Evolutionary conservation across 768 basidiomycete species (phyloP).

Genomic region (Mrakia gelida): DNA sequence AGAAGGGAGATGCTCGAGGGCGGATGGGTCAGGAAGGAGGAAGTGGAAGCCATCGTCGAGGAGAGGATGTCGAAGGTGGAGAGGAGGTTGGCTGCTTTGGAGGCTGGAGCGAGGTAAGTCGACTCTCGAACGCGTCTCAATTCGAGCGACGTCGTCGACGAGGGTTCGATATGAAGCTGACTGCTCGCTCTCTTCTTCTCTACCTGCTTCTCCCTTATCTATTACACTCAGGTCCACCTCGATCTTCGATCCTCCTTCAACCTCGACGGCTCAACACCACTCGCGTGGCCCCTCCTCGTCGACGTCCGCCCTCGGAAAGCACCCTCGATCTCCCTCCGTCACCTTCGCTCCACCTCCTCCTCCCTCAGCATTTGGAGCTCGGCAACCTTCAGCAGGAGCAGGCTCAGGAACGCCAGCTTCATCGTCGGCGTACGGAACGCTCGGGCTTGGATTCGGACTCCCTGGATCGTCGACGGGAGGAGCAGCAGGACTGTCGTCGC

Average conservation of each 20-base stretch:
- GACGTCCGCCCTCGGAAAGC: conserved; percentile 6
- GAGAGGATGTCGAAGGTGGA: conserved; percentile 5
- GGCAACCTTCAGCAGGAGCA: background rate
- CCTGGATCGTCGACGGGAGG: background rate
- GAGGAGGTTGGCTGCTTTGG: background rate
- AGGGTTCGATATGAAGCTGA: too few species aligned
- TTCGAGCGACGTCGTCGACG: background rate
- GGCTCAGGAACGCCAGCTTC: conserved; percentile 2
- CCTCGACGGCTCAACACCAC: background rate
- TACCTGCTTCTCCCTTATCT: background rate
- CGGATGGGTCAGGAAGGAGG: conserved; percentile 14
- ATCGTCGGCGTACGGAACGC: conserved; percentile 12
- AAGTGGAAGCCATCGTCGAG: background rate
- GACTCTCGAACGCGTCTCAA: background rate
- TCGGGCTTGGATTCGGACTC: background rate
- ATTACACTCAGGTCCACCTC: background rate
- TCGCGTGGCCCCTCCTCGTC: background rate
- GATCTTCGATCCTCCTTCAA: background rate
- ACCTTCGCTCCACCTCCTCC: conserved; percentile 11
- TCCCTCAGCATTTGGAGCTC: background rate
- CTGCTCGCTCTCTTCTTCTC: background rate
- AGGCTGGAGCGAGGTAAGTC: background rate
- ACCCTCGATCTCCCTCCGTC: conserved; percentile 12
- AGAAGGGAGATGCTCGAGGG: background rate
- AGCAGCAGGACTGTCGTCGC: background rate